Evolutionary conservation across 2,329 filamentous ascomycete species (phyloP).

Genomic region (Diplodia mutila): DNA sequence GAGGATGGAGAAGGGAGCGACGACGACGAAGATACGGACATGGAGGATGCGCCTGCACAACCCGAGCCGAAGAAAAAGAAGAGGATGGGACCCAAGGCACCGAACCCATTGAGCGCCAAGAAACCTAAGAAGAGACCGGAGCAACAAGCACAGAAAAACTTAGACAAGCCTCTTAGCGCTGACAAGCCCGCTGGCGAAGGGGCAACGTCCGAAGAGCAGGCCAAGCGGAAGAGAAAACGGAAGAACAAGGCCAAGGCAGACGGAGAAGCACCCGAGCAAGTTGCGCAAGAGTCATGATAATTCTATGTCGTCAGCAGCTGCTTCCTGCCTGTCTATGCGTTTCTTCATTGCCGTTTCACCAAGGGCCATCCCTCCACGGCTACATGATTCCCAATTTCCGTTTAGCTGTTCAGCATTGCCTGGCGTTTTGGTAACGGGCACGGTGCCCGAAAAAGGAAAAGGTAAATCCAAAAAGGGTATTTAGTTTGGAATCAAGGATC

Average conservation of each 20-base stretch:
- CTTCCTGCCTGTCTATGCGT: slow-evolving; percentile 13
- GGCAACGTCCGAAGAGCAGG: slow-evolving; percentile 33
- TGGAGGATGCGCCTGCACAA: slow-evolving; percentile 46
- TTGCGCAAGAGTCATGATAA: slow-evolving; percentile 4
- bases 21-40: slow-evolving; percentile 30
- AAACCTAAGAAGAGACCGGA: slow-evolving; percentile 48
- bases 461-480: background rate
- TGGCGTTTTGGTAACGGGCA: slow-evolving; percentile 22
- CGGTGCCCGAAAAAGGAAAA: background rate
- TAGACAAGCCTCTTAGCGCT: slow-evolving; percentile 27
- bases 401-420: slow-evolving; percentile 20
- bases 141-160: background rate
- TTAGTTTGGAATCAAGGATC: background rate
- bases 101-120: slow-evolving; percentile 72
- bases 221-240: slow-evolving; percentile 44
- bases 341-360: background rate
- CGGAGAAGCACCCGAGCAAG: slow-evolving; percentile 25
- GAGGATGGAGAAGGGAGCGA: slow-evolving; percentile 55
- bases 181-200: slow-evolving; percentile 27
- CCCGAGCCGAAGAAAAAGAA: slow-evolving; percentile 49
- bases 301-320: background rate
- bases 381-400: slow-evolving; percentile 16
- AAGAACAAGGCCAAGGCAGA: slow-evolving; percentile 44
- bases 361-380: background rate
- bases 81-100: slow-evolving; percentile 67